These are phyloP conservation scores for Dipodascopsis tothii DNA, from an alignment of 805 yeast genomes.

Conservation along the genomic window DNA sequence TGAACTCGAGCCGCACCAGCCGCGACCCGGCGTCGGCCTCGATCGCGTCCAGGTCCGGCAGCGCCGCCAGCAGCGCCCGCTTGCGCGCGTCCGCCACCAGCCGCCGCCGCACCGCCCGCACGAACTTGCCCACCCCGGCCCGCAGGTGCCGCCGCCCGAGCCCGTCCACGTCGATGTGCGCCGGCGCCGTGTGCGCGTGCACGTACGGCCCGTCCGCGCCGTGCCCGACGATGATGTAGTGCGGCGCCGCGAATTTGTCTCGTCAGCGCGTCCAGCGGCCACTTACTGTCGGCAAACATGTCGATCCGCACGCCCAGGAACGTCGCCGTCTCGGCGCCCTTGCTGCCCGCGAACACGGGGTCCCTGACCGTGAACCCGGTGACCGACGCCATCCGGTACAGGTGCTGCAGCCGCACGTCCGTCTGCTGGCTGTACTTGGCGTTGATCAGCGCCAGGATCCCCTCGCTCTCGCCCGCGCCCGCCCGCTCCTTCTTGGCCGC, in stretches of 20 bases:
- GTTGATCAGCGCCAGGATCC: conserved; percentile 6
- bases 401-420: conserved; percentile 7
- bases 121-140: conserved; percentile 4
- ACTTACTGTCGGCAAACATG: conserved; percentile 12
- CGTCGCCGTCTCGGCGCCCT: too few relatives aligned
- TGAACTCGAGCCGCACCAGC: conserved; percentile 13
- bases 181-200: conserved; percentile 18
- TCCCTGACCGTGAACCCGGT: conserved; percentile 17
- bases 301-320: conserved; percentile 23
- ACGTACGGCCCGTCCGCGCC: conserved; percentile 4
- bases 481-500: not conserved
- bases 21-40: conserved; percentile 20
- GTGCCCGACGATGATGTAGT: conserved; percentile 10
- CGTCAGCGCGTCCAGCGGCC: not conserved
- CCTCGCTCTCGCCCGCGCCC: not conserved
- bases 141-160: conserved; percentile 9
- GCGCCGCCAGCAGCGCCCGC: conserved; percentile 12
- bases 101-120: conserved; percentile 10
- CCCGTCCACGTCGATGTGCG: conserved; percentile 10
- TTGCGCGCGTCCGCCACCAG: conserved; percentile 10
- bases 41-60: conserved; percentile 8
- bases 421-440: conserved; percentile 10
- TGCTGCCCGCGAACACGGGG: conserved; percentile 2
- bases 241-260: conserved; percentile 17
- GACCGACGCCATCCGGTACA: conserved; percentile 18